A percentile compares a stretch with the other conserved stretches of the same genome.
Conservation (phyloP, 176 grass and related monocot genomes). For the Carex pumila region DNA sequence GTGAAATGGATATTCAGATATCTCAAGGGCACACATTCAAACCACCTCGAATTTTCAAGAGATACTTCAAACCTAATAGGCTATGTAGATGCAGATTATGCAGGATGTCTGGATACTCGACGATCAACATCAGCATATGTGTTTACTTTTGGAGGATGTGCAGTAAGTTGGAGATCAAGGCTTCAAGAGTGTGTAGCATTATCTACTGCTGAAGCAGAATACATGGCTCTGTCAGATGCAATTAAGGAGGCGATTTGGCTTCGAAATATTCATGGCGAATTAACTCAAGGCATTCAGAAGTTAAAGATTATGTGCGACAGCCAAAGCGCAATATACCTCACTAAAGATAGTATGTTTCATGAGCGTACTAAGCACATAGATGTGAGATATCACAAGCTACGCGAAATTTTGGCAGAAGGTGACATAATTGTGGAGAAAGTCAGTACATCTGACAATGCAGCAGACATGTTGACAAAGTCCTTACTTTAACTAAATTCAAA, state of each 20-base stretch:
- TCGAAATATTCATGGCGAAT: no score
- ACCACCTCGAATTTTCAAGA: not conserved
- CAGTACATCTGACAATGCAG: not conserved
- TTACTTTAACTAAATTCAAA: not conserved
- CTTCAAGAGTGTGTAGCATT: not conserved
- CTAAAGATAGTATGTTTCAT: no score
- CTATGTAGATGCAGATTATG: not conserved
- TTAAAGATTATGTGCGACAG: no score
- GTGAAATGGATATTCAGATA: no score
- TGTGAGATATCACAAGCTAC: no score
- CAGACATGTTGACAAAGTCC: not conserved
- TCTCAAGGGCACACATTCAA: no score
- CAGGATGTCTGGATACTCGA: not conserved
- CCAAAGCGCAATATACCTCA: no score
- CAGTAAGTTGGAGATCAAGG: not conserved
- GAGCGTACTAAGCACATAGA: no score
- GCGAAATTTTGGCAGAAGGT: not conserved
- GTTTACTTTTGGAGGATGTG: not conserved
- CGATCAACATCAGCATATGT: not conserved
- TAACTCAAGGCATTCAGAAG: no score
- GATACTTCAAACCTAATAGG: not conserved
- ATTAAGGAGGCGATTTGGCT: not conserved
- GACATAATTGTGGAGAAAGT: not conserved
- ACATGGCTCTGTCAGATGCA: not conserved
- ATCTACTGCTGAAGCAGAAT: not conserved